Base-by-base conservation (phyloP, 1,284 basidiomycete species). In the Malassezia equina region DNA sequence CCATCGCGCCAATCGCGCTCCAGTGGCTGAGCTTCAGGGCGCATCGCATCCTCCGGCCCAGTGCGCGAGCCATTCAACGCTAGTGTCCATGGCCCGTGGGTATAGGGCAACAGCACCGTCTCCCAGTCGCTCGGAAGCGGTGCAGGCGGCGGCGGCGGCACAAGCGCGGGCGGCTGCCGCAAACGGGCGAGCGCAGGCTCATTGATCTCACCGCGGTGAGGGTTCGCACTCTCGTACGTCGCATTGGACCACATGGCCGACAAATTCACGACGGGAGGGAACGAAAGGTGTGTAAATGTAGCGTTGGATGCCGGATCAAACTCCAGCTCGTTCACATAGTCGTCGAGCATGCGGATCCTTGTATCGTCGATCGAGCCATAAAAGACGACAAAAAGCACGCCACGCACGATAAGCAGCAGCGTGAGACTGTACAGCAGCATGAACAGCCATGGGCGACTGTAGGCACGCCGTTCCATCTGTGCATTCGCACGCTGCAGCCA, bases 131-230 rank as follows among this genome's bases (percentile, higher is more conserved):
- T 25, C 24, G 12, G 4, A 4, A 43, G 27, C 15, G 45, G 28
- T 11, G 25, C 41, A 2, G 65, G 63, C 51, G 53, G 50, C 8
- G 65, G 60, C 6, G 64, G 66, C 9, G 57, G 58, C 1, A 51
- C 51, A 9, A 62, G 58, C n/a, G 51, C 24, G 6, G 67, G 67
- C 4, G 61, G 58, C 9, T 50, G 33, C 8, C 57, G 52, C 15
- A 69, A 53, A 9, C 66, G 9, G 11, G 21, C 15, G 21, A 62
- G 52, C 23, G 64, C 51, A 19, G 53, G 50, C 0, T 53, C 51
- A 1, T 64, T 60, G 8, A 67, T 41, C 45, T 64, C 61, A 33
- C 67, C 67, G 4, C 59, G 59, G 47, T 69, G 67, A 3, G 67
- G 67, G 24, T 69, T 54, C 12, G 49, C 47, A 32, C 32, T n/a